Conservation (phyloP, 2,329 filamentous ascomycete species). For the Colletotrichum karsti region DNA sequence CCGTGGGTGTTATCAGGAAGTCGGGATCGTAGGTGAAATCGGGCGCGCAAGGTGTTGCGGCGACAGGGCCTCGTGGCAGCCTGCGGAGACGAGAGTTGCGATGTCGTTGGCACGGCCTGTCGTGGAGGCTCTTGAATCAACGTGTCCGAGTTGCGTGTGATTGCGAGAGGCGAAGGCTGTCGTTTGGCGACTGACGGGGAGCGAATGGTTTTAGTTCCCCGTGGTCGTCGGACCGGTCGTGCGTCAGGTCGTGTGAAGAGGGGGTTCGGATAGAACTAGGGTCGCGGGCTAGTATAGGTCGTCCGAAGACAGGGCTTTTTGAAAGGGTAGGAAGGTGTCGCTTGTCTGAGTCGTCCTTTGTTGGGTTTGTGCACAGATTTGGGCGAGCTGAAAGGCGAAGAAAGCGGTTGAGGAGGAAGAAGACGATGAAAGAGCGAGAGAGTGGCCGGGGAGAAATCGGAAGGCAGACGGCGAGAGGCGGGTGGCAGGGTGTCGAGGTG, state of each 20-base stretch:
- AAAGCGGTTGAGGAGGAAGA: neutral
- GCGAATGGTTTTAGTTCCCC: neutral
- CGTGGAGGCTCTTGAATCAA: neutral
- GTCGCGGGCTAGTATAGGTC: conserved; percentile 9
- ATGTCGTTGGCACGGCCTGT: neutral
- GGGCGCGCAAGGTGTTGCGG: neutral
- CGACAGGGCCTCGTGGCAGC: neutral
- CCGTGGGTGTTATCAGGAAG: neutral
- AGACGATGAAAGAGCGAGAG: neutral
- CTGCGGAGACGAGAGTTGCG: neutral
- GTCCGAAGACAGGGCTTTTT: conserved; percentile 17
- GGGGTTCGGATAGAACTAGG: conserved; percentile 19
- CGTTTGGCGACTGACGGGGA: neutral
- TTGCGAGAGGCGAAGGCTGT: neutral
- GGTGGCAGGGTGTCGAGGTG: conserved; percentile 16
- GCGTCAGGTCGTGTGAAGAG: conserved; percentile 15
- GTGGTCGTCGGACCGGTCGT: neutral
- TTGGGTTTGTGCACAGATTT: neutral
- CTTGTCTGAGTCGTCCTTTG: neutral
- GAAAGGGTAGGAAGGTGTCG: conserved; percentile 12
- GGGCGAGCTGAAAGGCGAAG: neutral
- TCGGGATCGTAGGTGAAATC: neutral
- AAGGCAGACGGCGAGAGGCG: conserved; percentile 10
- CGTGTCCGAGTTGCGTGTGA: neutral
- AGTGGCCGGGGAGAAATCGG: conserved; percentile 16